Conservation (phyloP, 2,329 filamentous ascomycete genomes). For the Myriosclerotinia scirpicola region DNA sequence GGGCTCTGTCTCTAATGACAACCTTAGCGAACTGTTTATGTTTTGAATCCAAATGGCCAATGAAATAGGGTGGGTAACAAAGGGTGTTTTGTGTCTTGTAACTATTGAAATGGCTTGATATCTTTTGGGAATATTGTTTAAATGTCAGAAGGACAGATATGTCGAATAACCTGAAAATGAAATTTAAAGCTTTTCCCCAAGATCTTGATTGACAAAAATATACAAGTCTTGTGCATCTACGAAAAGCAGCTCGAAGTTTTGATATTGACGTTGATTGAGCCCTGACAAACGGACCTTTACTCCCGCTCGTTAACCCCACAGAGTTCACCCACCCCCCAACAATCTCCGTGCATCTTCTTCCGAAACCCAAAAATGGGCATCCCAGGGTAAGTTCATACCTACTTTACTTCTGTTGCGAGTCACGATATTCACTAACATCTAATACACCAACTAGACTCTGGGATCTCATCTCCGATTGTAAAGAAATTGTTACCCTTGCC, state of each 20-base stretch:
- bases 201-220: background rate
- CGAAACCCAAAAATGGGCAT: conserved; percentile 7
- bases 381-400: conserved; percentile 1
- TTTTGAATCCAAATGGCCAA: background rate
- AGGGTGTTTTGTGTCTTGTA: background rate
- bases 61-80: background rate
- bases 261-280: background rate
- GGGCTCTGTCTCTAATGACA: background rate
- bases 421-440: background rate
- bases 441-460: conserved; percentile 18
- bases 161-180: background rate
- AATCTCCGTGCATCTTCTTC: conserved; percentile 3
- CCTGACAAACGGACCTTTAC: background rate
- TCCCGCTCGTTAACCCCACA: background rate
- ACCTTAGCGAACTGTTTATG: background rate
- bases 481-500: conserved; percentile 8
- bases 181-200: no score
- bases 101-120: conserved; percentile 16
- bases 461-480: conserved; percentile 19
- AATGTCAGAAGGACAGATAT: background rate
- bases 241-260: background rate
- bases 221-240: background rate
- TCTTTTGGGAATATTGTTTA: background rate
- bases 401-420: background rate
- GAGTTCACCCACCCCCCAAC: background rate